Base-by-base conservation (phyloP, 169 alveolate genomes). In the Neospora caninum region DNA sequence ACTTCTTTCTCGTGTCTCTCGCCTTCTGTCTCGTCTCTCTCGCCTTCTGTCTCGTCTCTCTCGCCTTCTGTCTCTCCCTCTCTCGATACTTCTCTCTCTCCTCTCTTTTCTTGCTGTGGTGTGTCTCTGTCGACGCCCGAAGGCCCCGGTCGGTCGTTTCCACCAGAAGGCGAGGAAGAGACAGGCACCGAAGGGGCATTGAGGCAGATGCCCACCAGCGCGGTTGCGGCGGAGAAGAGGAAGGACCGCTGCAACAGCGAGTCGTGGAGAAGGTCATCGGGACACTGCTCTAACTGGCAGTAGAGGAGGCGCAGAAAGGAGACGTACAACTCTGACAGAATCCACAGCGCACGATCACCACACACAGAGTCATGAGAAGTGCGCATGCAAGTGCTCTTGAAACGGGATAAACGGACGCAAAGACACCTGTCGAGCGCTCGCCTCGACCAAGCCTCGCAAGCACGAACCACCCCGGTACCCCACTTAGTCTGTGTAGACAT, bases 251-350 rank as follows among this genome's bases (percentile, higher is more conserved):
- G 89, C 2, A 82, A 34, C 16, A 82, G 89, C 38, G 89, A 29
- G 67, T 82, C 89, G 20, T 41, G 38, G 38, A 82, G 89, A 27
- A 82, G 64, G 25, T 82, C 89, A 25, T 43, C 67, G 0, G 89
- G 89, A 67, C 89, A 82, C 67, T 82, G 89, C 67, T 82, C 89
- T 0, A 82, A 9, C 31, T 82, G 89, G 31, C 89, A 82, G 64
- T 82, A 41, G 64, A 82, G 27, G 22, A 82, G 43, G 53, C 89
- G 89, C 67, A 82, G n/a, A 18, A 82, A 82, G 10, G 89, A 36
- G 41, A 31, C 69, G 64, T 82, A 82, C n/a, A 82, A 18, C 58
- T 82, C 89, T 82, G 89, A 38, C 13, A 42, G 20, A 38, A 38
- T 49, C 13, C 58, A 4, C 22, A 49, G 58, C 4, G 58, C 4